Percentiles rank a stretch among this genome's conserved stretches.
Evolutionary conservation across 371 early-diverging fungal genomes (phyloP).

Genomic region (Dinochytrium kinnereticum): DNA sequence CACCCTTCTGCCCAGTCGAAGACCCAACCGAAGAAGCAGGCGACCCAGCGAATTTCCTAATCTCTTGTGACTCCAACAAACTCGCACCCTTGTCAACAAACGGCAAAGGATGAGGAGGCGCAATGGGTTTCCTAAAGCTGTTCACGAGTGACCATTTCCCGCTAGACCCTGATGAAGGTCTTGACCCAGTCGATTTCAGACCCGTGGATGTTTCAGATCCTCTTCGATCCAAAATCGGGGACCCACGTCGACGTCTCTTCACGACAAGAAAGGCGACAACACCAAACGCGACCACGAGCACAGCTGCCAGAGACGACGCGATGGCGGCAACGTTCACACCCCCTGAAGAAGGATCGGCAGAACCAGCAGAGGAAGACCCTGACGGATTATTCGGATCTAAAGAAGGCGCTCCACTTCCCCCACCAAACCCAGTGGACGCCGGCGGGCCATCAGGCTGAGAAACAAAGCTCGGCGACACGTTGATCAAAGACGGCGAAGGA

Average conservation of each 20-base stretch:
- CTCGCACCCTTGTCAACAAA: background rate
- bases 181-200: background rate
- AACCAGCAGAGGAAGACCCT: background rate
- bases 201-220: background rate
- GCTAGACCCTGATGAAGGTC: background rate
- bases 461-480: background rate
- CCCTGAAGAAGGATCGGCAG: background rate
- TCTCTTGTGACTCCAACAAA: background rate
- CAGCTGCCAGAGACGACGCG: background rate
- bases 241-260: background rate
- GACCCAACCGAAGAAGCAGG: background rate
- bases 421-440: too few species aligned
- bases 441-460: background rate
- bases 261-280: background rate
- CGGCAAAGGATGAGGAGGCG: background rate
- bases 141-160: background rate
- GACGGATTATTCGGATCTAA: background rate
- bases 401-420: background rate
- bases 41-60: background rate
- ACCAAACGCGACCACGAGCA: background rate
- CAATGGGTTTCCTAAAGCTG: background rate
- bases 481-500: background rate
- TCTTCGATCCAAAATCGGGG: background rate
- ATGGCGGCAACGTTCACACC: constrained; percentile 2
- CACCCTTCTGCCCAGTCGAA: background rate